Conservation (phyloP, 257 asterid species). For the Euphrasia confusa region DNA sequence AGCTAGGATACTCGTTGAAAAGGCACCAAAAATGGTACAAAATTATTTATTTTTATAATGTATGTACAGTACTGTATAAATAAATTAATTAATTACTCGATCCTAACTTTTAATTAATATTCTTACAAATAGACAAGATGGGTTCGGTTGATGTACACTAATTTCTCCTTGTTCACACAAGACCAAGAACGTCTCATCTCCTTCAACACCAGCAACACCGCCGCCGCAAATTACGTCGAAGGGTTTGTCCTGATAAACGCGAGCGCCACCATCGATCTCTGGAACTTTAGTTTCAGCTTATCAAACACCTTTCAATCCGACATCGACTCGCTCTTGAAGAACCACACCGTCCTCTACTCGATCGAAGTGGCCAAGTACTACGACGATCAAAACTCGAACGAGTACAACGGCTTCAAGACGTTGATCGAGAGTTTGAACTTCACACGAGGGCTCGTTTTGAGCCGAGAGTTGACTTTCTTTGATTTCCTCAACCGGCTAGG, state of each 20-base stretch:
- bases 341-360: neutral
- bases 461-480: constrained; percentile 13
- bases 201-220: neutral
- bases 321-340: neutral
- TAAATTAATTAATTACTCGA: too few relatives aligned
- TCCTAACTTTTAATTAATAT: too few relatives aligned
- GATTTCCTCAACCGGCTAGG: constrained; percentile 29
- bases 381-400: neutral
- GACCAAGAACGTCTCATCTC: constrained; percentile 5
- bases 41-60: too few relatives aligned
- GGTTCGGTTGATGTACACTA: neutral
- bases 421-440: neutral
- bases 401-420: neutral
- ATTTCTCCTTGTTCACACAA: neutral
- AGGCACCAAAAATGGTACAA: neutral
- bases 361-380: constrained; percentile 1
- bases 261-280: neutral
- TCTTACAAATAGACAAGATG: neutral
- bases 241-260: neutral
- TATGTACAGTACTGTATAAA: too few relatives aligned
- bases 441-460: neutral
- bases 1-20: neutral
- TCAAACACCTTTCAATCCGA: neutral
- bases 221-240: neutral
- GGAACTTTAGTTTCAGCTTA: neutral